Conservation (phyloP, 805 yeast genomes). For the Candida methanosorbosa region DNA sequence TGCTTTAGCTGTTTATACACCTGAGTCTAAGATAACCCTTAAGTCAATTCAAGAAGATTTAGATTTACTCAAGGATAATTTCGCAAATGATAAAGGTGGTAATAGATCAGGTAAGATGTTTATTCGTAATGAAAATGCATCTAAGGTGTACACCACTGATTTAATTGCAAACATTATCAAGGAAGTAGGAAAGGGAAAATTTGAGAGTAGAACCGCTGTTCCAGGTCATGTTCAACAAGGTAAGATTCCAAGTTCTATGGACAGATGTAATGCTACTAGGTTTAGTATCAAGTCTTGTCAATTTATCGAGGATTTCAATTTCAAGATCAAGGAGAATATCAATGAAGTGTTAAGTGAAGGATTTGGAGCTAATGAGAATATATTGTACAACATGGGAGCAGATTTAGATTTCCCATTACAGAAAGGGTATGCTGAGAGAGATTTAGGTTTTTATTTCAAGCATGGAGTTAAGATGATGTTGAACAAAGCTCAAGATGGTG, state of each 20-base stretch:
- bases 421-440: constrained; percentile 19
- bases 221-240: constrained; percentile 91
- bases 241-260: constrained; percentile 67
- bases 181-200: constrained; percentile 54
- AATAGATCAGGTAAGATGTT: constrained; percentile 63
- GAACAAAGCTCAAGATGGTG: no score
- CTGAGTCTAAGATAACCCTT: constrained; percentile 59
- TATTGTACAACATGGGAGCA: no score
- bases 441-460: constrained; percentile 42
- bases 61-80: constrained; percentile 47
- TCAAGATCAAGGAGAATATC: constrained; percentile 6
- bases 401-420: background rate
- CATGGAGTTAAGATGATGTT: constrained; percentile 37
- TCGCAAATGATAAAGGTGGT: constrained; percentile 54
- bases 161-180: constrained; percentile 63
- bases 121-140: constrained; percentile 58
- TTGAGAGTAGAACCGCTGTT: constrained; percentile 70
- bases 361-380: constrained; percentile 13
- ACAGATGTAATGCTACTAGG: constrained; percentile 66
- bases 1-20: constrained; percentile 67
- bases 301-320: constrained; percentile 44
- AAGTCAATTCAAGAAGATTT: constrained; percentile 59
- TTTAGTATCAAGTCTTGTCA: constrained; percentile 63
- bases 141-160: constrained; percentile 58
- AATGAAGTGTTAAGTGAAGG: constrained; percentile 11